A percentile compares a stretch with the other conserved stretches of the same genome.
phyloP scores from a whole-genome alignment of 2,329 filamentous ascomycete genomes.

The Sclerotinia spermophila region DNA sequence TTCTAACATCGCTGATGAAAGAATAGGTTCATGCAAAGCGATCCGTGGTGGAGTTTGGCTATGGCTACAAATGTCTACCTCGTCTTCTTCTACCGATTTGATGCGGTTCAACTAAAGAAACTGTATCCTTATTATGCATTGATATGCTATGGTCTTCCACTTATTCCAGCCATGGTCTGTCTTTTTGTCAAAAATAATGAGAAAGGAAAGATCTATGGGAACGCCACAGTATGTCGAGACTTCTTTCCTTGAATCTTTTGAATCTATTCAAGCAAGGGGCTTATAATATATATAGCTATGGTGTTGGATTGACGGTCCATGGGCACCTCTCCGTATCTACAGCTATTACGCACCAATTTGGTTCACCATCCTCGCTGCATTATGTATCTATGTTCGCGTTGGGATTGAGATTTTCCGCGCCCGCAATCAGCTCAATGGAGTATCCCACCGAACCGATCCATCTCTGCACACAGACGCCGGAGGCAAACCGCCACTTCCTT shows the following conservation, averaged over 20 bases:
- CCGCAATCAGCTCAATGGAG: constrained; percentile 38
- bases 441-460: constrained; percentile 13
- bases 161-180: constrained; percentile 51
- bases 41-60: constrained; percentile 53
- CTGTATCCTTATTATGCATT: constrained; percentile 54
- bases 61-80: constrained; percentile 62
- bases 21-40: constrained; percentile 50
- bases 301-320: constrained; percentile 71
- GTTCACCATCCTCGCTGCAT: constrained; percentile 58
- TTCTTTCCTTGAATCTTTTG: too few relatives aligned
- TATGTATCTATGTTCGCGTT: constrained; percentile 62
- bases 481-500: constrained; percentile 38
- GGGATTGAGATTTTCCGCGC: constrained; percentile 65
- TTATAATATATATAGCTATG: constrained; percentile 63
- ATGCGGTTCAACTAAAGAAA: constrained; percentile 46
- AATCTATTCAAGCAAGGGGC: background rate
- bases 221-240: constrained; percentile 32
- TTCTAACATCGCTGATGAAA: constrained; percentile 49
- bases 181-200: constrained; percentile 46
- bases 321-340: constrained; percentile 68
- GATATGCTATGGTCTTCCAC: constrained; percentile 54
- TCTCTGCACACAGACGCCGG: background rate
- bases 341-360: constrained; percentile 72
- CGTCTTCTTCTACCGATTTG: constrained; percentile 55
- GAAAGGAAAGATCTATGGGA: constrained; percentile 39